A percentile compares a stretch with the other conserved stretches of the same genome.
These are phyloP conservation scores for Ascobolus immersus DNA, from an alignment of 495 filamentous ascomycete species.

Conservation along the genomic window DNA sequence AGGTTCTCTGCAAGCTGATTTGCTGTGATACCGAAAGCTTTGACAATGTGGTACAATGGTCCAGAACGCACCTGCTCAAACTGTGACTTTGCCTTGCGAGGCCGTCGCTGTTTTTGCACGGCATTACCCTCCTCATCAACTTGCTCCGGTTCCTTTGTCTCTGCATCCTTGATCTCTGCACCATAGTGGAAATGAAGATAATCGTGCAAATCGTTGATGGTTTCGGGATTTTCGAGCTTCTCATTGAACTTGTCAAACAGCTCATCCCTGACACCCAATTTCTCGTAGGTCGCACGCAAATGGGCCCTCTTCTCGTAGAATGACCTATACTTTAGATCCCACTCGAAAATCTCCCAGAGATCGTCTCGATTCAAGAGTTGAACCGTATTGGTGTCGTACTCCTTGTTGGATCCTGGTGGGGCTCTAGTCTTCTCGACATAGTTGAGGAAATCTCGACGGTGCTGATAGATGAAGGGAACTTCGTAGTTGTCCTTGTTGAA, in stretches of 20 bases:
- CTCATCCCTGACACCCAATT: constrained; percentile 27
- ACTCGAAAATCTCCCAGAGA: constrained; percentile 77
- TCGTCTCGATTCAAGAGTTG: constrained; percentile 81
- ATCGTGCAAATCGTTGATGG: constrained; percentile 86
- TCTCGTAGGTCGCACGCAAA: constrained; percentile 48
- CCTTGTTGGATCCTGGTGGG: constrained; percentile 30
- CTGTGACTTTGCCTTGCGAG: constrained; percentile 43
- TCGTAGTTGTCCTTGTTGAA: constrained; percentile 79
- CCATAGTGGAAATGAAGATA: constrained; percentile 91
- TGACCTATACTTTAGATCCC: constrained; percentile 81
- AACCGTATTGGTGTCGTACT: constrained; percentile 41
- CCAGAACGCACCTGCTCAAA: constrained; percentile 64
- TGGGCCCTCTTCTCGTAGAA: constrained; percentile 68
- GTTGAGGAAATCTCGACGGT: constrained; percentile 92
- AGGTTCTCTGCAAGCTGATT: constrained; percentile 69
- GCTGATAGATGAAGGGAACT: constrained; percentile 92
- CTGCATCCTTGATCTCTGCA: constrained; percentile 48
- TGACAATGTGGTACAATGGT: constrained; percentile 57
- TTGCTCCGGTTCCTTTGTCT: constrained; percentile 27
- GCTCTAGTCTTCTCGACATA: constrained; percentile 47
- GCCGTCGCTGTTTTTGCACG: constrained; percentile 39
- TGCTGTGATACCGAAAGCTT: constrained; percentile 70
- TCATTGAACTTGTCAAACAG: constrained; percentile 23
- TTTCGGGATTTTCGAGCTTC: constrained; percentile 53
- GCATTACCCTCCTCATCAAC: constrained; percentile 10